Conservation (phyloP, 768 basidiomycete species). For the Tubosaeta brunneosetosa region DNA sequence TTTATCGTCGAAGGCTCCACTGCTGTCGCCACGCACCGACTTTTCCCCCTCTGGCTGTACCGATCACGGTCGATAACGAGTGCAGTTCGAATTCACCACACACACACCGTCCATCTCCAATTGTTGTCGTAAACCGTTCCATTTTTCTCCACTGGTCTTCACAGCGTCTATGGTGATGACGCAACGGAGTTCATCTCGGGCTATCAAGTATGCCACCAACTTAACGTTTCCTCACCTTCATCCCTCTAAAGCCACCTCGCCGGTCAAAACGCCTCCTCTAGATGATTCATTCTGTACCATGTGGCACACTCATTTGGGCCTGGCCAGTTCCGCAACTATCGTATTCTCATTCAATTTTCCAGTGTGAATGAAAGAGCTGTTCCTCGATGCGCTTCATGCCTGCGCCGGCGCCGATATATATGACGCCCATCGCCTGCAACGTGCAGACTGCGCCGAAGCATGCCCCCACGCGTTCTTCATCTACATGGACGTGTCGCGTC, state of each 20-base stretch:
- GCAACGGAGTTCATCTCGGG: constrained; percentile 2
- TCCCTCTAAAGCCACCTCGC: constrained; percentile 14
- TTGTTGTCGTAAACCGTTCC: constrained; percentile 18
- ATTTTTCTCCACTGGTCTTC: constrained; percentile 7
- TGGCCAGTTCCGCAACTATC: background rate
- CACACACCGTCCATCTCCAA: constrained; percentile 13
- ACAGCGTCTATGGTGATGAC: constrained; percentile 12
- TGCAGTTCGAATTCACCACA: constrained; percentile 10
- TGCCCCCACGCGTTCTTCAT: background rate
- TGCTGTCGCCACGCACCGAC: background rate
- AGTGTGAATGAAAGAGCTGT: background rate
- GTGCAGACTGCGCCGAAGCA: constrained; percentile 15
- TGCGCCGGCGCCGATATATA: background rate
- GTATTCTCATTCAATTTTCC: background rate
- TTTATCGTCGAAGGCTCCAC: background rate
- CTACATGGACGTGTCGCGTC: background rate
- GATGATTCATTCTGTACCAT: constrained; percentile 4
- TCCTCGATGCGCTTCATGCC: constrained; percentile 4
- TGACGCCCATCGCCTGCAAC: constrained; percentile 19
- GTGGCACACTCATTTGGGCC: constrained; percentile 1
- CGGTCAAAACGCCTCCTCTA: constrained; percentile 3
- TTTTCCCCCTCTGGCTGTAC: background rate
- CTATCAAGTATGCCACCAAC: background rate
- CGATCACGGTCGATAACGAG: background rate
- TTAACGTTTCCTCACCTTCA: background rate